Percentiles rank a stretch among this genome's conserved stretches.
These are phyloP conservation scores for Colletotrichum gloeosporioides DNA, from an alignment of 2,329 filamentous ascomycete species.

Conservation along the genomic window DNA sequence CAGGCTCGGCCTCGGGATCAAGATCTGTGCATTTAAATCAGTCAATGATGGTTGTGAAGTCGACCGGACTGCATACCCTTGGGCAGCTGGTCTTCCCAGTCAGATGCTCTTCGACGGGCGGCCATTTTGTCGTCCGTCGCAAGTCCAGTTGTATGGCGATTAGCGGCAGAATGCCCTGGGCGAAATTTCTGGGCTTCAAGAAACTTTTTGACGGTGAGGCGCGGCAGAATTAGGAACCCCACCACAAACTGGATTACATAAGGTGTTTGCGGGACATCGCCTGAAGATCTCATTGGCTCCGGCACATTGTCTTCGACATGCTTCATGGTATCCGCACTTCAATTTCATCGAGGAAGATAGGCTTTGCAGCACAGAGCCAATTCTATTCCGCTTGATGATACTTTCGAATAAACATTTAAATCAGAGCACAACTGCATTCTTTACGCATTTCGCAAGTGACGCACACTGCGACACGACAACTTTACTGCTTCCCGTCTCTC, in stretches of 20 bases:
- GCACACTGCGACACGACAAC: not conserved
- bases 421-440: not conserved
- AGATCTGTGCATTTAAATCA: conserved; percentile 9
- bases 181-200: conserved; percentile 23
- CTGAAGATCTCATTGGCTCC: not conserved
- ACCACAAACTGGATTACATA: not conserved
- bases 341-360: not conserved
- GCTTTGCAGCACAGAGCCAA: not conserved
- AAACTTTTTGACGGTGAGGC: conserved; percentile 25
- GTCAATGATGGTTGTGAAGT: not conserved
- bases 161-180: not conserved
- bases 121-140: not conserved
- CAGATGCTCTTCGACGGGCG: conserved; percentile 7
- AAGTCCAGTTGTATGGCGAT: not conserved
- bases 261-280: not conserved
- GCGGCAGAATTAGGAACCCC: conserved; percentile 20
- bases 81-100: conserved; percentile 21
- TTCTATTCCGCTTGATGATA: not conserved
- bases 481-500: not conserved
- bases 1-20: conserved; percentile 21
- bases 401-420: not conserved
- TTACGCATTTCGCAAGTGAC: not conserved
- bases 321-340: not conserved
- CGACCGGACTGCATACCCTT: conserved; percentile 3
- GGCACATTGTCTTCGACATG: not conserved